Evolutionary conservation across 768 basidiomycete genomes (phyloP), one percentile per base, ranked within the genome.

Genomic region (Mycena pura): DNA sequence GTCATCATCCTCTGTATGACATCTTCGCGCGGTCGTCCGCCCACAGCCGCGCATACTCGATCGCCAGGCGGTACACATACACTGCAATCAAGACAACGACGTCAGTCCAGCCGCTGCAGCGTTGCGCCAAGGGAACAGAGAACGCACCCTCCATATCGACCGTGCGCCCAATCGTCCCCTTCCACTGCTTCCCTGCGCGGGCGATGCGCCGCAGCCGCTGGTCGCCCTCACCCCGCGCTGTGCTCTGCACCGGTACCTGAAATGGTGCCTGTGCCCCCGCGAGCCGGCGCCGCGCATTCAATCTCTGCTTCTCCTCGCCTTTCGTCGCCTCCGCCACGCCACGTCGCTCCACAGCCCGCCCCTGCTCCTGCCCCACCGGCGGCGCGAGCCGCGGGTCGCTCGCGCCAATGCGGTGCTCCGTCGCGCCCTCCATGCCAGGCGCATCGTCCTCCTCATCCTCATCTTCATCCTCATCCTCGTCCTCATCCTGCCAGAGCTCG

Each of bases 161-260:
- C 55, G 84, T 87, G 48, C 96, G 77, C 25, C 93, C 93, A 19
- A 93, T 83, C 1, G 87, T 91, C 68, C 86, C 84, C 74, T 91
- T 94, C 96, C 96, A 99, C 59, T 92, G 84, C 70, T 95, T 89
- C n/a, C 96, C 96, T 2, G 95, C 93, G 40, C 88, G 79, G 0
- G 96, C 96, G 36, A 99, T 96, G 66, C 92, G 84, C 36, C 88
- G 80, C 55, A 95, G 76, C 45, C 88, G 82, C 25, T 79, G 78
- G 70, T 96, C 93, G 5, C 91, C 91, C 60, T 93, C 86, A 6
- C 75, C 67, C 19, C 78, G 70, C 40, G 53, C 53, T 25, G 29
- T 19, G 29, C 63, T 50, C 47, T 54, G 46, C 27, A 56, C 28
- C 21, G 32, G 25, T 32, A 29, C 14, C 28, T 50, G 39, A 2